Conservation (phyloP, 208 protist species). For the Trypanosoma grayi region DNA sequence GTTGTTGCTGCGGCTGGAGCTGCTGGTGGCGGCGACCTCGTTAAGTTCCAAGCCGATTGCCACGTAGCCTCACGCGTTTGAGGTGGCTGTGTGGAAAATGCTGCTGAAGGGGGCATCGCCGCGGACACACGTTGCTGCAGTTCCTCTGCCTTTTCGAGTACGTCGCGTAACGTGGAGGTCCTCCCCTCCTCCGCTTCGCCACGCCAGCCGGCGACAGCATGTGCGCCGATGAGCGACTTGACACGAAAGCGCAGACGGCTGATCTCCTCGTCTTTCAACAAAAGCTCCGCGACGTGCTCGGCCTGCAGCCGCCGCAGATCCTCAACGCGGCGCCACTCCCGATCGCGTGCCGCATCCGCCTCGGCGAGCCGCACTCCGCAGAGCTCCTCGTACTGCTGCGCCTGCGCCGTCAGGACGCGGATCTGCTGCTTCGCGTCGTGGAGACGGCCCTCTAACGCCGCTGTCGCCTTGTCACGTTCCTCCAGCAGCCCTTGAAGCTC, state of each 20-base stretch:
- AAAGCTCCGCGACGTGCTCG: conserved; percentile 74
- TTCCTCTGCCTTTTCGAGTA: background rate
- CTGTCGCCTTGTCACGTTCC: conserved; percentile 42
- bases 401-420: conserved; percentile 44
- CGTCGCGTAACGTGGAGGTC: background rate
- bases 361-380: conserved; percentile 68
- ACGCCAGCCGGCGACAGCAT: background rate
- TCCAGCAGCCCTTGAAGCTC: conserved; percentile 35
- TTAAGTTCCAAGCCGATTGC: conserved; percentile 15
- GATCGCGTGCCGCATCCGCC: conserved; percentile 52
- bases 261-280: conserved; percentile 79
- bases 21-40: background rate
- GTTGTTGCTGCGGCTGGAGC: conserved; percentile 1
- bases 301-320: conserved; percentile 68
- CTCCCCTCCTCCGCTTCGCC: background rate
- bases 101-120: background rate
- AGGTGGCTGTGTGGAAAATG: background rate
- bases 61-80: conserved; percentile 5
- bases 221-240: conserved; percentile 15
- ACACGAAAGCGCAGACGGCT: conserved; percentile 65
- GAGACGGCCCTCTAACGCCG: conserved; percentile 22
- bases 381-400: conserved; percentile 74
- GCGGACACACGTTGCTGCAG: background rate
- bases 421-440: conserved; percentile 47
- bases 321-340: conserved; percentile 65